A percentile compares a stretch with the other conserved stretches of the same genome.
phyloP scores from a whole-genome alignment of 1,284 basidiomycete genomes.

The Sphaerobolus stellatus region DNA sequence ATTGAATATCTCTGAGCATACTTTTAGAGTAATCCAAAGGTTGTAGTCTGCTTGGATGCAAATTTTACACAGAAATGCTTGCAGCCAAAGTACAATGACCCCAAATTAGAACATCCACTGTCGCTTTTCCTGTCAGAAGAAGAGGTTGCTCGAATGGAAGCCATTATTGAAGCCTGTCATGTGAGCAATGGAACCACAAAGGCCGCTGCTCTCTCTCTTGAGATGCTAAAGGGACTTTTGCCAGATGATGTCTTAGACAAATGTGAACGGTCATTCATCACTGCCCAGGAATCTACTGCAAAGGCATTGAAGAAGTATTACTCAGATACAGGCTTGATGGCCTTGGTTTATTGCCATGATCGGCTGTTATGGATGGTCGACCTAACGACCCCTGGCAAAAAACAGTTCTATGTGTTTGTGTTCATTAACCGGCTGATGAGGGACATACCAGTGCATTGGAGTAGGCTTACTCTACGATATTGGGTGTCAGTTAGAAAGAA shows the following conservation, averaged over 20 bases:
- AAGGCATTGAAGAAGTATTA: slow-evolving; percentile 27
- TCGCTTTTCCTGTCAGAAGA: too few species aligned
- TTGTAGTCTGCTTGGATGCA: too few species aligned
- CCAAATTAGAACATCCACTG: too few species aligned
- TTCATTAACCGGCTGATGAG: slow-evolving; percentile 32
- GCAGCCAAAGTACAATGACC: too few species aligned
- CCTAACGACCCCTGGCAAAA: slow-evolving; percentile 41
- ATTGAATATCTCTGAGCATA: too few species aligned
- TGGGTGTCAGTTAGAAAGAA: slow-evolving; percentile 38
- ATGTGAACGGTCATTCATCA: slow-evolving; percentile 32
- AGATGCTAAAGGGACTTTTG: too few species aligned
- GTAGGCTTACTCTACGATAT: slow-evolving; percentile 38
- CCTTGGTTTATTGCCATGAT: slow-evolving; percentile 38
- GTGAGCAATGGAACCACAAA: too few species aligned
- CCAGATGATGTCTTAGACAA: slow-evolving; percentile 36
- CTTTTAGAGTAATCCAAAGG: too few species aligned
- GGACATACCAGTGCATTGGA: slow-evolving; percentile 28
- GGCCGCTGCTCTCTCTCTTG: too few species aligned
- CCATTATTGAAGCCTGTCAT: too few species aligned
- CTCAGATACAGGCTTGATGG: slow-evolving; percentile 34
- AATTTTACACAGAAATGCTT: too few species aligned
- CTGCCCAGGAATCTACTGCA: slow-evolving; percentile 32
- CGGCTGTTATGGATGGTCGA: slow-evolving; percentile 38
- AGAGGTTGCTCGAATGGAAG: too few species aligned
- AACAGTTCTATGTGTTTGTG: slow-evolving; percentile 39